Conservation (phyloP, 805 yeast species). For the Yamadazyma nakazawae region DNA sequence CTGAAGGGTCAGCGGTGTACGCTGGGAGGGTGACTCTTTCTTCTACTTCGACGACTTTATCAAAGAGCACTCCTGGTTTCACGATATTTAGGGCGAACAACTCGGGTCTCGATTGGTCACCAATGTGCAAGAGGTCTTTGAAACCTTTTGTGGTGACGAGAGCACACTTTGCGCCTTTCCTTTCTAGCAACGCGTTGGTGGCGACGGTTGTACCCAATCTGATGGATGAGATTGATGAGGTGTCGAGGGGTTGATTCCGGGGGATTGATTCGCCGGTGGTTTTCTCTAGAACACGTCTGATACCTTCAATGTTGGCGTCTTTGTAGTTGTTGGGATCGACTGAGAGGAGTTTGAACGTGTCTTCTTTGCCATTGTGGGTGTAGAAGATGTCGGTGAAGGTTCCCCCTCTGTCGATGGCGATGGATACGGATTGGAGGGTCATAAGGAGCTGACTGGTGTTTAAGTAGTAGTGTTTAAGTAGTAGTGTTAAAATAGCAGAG, state of each 20-base stretch:
- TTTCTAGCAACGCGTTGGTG: conserved; percentile 22
- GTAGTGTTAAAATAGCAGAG: too few relatives aligned
- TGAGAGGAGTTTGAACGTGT: conserved; percentile 66
- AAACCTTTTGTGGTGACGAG: conserved; percentile 21
- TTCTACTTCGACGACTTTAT: conserved; percentile 18
- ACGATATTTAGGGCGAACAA: conserved; percentile 18
- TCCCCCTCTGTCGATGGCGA: conserved; percentile 27
- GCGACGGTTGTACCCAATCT: conserved; percentile 31
- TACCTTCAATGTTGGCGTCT: conserved; percentile 90
- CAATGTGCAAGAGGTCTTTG: conserved; percentile 20
- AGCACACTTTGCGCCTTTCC: conserved; percentile 20
- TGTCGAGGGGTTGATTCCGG: conserved; percentile 17
- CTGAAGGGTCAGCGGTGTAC: conserved; percentile 17
- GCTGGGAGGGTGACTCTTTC: conserved; percentile 22
- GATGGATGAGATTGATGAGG: conserved; percentile 17
- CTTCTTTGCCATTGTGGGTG: conserved; percentile 47
- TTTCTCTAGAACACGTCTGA: conserved; percentile 67
- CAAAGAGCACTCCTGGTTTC: conserved; percentile 17
- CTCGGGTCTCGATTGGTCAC: conserved; percentile 22
- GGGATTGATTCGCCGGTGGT: conserved; percentile 47
- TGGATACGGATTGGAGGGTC: conserved; percentile 3
- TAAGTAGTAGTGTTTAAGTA: too few relatives aligned
- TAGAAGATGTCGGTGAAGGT: conserved; percentile 34
- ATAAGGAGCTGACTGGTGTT: too few relatives aligned
- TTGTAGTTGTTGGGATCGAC: conserved; percentile 82